Evolutionary conservation across 257 asterid species (phyloP), one percentile per base, ranked within the genome.

Genomic region (Scutellaria baicalensis): DNA sequence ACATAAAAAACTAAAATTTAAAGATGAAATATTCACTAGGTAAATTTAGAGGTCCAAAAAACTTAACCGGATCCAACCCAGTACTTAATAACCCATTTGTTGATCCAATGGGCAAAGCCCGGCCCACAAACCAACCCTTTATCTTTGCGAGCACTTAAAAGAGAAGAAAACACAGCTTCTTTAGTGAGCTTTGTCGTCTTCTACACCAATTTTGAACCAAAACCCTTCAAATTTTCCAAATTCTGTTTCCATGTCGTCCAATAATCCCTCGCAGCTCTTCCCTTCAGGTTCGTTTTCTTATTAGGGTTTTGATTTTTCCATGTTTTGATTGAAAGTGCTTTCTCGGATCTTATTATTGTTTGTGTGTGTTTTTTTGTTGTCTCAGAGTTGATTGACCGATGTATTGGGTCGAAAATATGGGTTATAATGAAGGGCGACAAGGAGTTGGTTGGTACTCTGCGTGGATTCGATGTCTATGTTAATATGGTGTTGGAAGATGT

Each of bases 371-470:
- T 52, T 17, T 10, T 45, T 51, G 51, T 4, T 9, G 38, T 14
- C 71, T 65, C 91, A 90, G 93, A 90, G 81, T 76, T 90, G 81
- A 90, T 90, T 59, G 96, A 88, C 74, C 86, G 95, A 21, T 90
- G 96, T 73, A 83, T 90, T 14, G 96, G 96, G 64, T 90, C 95
- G 59, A 90, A 90, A 81, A 86, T 90, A 44, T 90, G 96, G 96
- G 96, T 90, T 1, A 90, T 90, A 68, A 90, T 90, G 96, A 90
- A 90, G 75, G 96, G 96, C n/a, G 95, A 88, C 70, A 90, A 90
- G 76, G 96, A 88, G 70, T 81, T 90, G 55, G 96, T 90, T 16
- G 96, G 96, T 49, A 90, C 95, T 16, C 95, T 90, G 60, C 82
- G 84, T 69, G 93, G 96, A 39, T 90, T 90, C 65, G 96, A 90